phyloP scores from a whole-genome alignment of 257 asterid species.

The Schizonepeta tenuifolia region DNA sequence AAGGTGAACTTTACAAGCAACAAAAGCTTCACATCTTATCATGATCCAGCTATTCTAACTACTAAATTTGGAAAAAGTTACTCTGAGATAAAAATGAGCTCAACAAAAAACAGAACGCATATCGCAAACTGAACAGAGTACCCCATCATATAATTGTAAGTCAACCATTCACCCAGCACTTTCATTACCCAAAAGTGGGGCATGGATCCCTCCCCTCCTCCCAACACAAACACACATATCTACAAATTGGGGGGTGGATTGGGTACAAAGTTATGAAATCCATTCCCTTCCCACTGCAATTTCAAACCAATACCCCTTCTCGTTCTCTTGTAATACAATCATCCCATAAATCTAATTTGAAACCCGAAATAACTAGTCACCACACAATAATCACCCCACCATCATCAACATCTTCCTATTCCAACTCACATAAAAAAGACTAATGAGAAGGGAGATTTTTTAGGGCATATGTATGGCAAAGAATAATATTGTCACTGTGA shows the following conservation, averaged over 20 bases:
- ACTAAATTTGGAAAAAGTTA: not conserved
- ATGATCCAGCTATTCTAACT: conserved; percentile 11
- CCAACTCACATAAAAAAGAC: conserved; percentile 7
- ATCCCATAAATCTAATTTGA: conserved; percentile 1
- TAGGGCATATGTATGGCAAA: conserved; percentile 16
- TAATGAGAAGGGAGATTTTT: not conserved
- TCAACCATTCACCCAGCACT: conserved; percentile 11
- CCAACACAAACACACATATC: too few species aligned
- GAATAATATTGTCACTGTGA: not conserved
- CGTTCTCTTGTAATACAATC: not conserved
- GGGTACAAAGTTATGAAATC: not conserved
- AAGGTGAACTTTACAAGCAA: conserved; percentile 21
- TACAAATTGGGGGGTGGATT: too few species aligned
- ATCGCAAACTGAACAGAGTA: conserved; percentile 18
- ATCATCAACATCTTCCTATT: conserved; percentile 21
- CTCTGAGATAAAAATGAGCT: conserved; percentile 19
- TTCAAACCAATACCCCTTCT: not conserved
- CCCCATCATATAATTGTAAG: conserved; percentile 7
- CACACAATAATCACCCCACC: conserved; percentile 19
- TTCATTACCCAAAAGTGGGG: not conserved
- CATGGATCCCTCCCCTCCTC: not conserved
- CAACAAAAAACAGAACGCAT: not conserved
- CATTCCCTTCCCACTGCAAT: not conserved
- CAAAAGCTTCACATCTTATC: not conserved
- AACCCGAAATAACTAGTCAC: conserved; percentile 8